Base-by-base conservation (phyloP, 2,329 filamentous ascomycete species). In the Fusarium chaquense region DNA sequence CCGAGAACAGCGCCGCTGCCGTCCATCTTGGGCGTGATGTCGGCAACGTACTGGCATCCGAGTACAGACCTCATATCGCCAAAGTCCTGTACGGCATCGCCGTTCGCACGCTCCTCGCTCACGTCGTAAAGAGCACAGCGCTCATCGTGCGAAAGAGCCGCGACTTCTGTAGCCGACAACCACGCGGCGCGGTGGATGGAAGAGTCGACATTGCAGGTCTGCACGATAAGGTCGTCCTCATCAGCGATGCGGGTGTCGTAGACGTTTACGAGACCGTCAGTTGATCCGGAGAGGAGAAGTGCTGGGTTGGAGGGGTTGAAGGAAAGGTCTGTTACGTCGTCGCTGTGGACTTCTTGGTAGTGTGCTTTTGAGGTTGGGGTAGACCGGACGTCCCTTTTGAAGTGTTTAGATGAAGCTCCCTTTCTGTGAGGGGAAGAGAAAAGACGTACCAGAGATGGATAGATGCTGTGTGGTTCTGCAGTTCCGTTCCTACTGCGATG, bases 131-230 rank as follows among this genome's bases (percentile, higher is more conserved):
- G 85, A 20, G 91, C 90, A 67, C 94, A 87, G 62, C 88, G 89
- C 81, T 96, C 93, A 76, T 95, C 93, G 62, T 93, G 91, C 1
- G 91, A 93, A 12, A 94, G 80, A 6, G 91, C 91, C 68, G 89
- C 93, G 33, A 94, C 86, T 74, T 91, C 86, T 7, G 85, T 85
- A 18, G 82, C 79, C 9, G 71, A 87, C 57, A 95, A 82, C 80
- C 94, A 94, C 7, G 89, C 90, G 16, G 92, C 89, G 70, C 88
- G 90, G 77, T 93, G 91, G 68, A 95, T 87, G 0, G 91, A 93
- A 35, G 90, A 88, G 38, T 87, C 86, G 76, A 93, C 91, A 78
- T 95, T 95, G 77, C 94, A 89, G 15, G 93, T 92, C 79, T 93
- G 91, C 62, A 91, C 83, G 22, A 94, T 82, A 1, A 92, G 89